These are phyloP conservation scores for Cystofilobasidium capitatum DNA, from an alignment of 768 basidiomycete genomes.

Conservation along the genomic window DNA sequence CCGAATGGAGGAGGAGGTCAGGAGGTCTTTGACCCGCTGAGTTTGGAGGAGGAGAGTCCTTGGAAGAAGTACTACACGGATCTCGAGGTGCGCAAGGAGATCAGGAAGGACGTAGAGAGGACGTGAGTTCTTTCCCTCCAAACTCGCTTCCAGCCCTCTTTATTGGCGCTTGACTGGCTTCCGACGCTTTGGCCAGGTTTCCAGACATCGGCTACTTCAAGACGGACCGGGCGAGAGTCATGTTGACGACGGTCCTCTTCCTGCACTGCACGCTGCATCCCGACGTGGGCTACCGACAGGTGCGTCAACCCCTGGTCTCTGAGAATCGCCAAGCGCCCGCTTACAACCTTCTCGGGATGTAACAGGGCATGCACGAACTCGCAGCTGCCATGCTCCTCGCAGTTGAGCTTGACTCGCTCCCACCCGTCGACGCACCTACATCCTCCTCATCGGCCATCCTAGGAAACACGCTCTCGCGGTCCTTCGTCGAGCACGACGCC, in stretches of 20 bases:
- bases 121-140: conserved; percentile 54
- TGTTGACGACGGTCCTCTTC: conserved; percentile 79
- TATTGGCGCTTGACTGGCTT: background rate
- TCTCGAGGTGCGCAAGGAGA: conserved; percentile 77
- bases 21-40: conserved; percentile 69
- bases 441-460: conserved; percentile 27
- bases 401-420: conserved; percentile 69
- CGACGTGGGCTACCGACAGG: conserved; percentile 80
- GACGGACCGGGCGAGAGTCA: conserved; percentile 58
- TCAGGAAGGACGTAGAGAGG: conserved; percentile 87
- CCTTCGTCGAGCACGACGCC: conserved; percentile 55
- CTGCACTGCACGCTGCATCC: conserved; percentile 69
- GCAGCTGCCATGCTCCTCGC: conserved; percentile 78
- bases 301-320: conserved; percentile 10
- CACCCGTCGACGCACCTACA: background rate
- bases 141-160: background rate
- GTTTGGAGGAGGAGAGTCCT: conserved; percentile 77
- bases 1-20: conserved; percentile 44
- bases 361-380: conserved; percentile 85
- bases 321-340: background rate
- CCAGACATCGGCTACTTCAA: conserved; percentile 94
- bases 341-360: background rate
- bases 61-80: conserved; percentile 92
- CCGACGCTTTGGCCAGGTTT: conserved; percentile 51
- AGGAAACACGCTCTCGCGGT: conserved; percentile 30